Percentiles rank a stretch among this genome's conserved stretches.
Conservation (phyloP, 441 rosid genomes). For the Erysimum cheiri region DNA sequence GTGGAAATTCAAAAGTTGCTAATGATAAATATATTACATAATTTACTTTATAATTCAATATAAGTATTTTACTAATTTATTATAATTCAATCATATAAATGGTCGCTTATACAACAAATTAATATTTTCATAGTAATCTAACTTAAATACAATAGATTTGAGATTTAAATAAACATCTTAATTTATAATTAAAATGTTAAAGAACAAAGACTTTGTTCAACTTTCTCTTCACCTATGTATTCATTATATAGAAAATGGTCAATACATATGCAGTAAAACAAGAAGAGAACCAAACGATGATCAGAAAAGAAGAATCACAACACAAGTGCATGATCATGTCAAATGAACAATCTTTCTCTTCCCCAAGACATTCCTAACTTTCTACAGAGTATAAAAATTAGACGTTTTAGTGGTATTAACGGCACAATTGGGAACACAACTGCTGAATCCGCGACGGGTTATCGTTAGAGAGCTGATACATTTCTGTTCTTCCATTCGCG, state of each 20-base stretch:
- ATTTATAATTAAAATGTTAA: not conserved
- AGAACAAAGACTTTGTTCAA: not conserved
- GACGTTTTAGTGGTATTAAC: slow-evolving; percentile 45
- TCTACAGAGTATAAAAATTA: slow-evolving; percentile 28
- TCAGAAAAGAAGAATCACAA: slow-evolving; percentile 26
- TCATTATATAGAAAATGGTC: not conserved
- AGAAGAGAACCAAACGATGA: slow-evolving; percentile 36
- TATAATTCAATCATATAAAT: not conserved
- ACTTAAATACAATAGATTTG: not conserved
- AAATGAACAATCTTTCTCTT: slow-evolving; percentile 31
- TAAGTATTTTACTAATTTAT: not conserved
- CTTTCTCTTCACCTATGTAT: not conserved
- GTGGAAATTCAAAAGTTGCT: not conserved
- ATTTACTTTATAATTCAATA: not conserved
- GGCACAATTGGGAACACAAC: slow-evolving; percentile 69
- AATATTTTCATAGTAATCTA: not conserved
- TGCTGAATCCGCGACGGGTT: slow-evolving; percentile 45
- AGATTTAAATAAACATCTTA: not conserved
- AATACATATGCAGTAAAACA: slow-evolving; percentile 28
- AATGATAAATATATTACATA: not conserved
- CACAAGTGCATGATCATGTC: slow-evolving; percentile 15
- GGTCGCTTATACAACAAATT: not conserved
- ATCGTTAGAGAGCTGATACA: slow-evolving; percentile 44
- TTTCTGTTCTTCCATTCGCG: slow-evolving; percentile 52
- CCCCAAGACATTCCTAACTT: slow-evolving; percentile 34